Evolutionary conservation across 345 rosid species (phyloP).

Genomic region (Eucalyptus albens): DNA sequence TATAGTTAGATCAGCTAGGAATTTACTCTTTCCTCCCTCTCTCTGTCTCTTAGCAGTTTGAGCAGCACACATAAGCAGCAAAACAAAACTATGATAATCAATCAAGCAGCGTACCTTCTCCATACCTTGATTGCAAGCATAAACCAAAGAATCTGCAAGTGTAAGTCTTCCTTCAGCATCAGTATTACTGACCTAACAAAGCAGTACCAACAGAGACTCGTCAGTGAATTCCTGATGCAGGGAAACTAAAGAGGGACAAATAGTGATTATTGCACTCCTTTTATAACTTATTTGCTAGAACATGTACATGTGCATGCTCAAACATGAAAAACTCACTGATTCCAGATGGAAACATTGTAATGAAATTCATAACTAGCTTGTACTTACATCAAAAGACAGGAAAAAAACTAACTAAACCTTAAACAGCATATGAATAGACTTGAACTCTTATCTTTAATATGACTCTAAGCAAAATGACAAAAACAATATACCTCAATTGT

Average conservation of each 20-base stretch:
- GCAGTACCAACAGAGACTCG: neutral
- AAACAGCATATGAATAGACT: neutral
- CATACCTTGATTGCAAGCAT: constrained; percentile 81
- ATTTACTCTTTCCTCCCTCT: no score
- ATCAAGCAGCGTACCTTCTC: constrained; percentile 48
- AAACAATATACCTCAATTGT: constrained; percentile 59
- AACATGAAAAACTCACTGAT: neutral
- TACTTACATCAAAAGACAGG: neutral
- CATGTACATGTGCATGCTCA: neutral
- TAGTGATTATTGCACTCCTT: neutral
- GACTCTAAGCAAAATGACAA: neutral
- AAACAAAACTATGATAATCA: neutral
- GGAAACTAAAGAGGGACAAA: neutral
- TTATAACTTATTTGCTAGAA: neutral
- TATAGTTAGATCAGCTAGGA: no score
- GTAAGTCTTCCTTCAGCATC: constrained; percentile 98
- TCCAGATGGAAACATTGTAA: neutral
- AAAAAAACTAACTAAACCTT: neutral
- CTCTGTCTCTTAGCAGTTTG: neutral
- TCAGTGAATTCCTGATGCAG: neutral
- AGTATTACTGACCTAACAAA: constrained; percentile 79
- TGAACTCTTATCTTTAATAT: neutral
- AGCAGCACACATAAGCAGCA: neutral
- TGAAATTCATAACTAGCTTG: neutral
- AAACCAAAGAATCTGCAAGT: constrained; percentile 92